These are phyloP conservation scores for Psidium friedrichsthalianum DNA, from an alignment of 345 rosid species.

Conservation along the genomic window DNA sequence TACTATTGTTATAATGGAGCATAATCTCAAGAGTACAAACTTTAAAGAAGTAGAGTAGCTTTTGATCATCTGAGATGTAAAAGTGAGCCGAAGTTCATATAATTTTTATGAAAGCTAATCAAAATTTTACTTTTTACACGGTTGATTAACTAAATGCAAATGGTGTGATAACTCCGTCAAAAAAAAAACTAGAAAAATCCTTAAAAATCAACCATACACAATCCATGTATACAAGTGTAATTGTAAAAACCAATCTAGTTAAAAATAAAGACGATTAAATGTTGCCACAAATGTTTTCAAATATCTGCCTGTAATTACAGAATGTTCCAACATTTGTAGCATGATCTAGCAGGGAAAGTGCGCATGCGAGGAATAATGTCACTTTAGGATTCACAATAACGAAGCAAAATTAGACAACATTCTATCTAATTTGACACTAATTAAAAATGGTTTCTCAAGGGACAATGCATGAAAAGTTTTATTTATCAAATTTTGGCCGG, in stretches of 20 bases:
- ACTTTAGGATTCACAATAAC: background rate
- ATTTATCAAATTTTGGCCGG: background rate
- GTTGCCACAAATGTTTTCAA: background rate
- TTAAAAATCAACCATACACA: background rate
- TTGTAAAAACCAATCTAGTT: background rate
- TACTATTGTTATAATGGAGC: too few relatives aligned
- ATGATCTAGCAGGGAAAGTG: background rate
- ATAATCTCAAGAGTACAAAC: background rate
- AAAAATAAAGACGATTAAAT: background rate
- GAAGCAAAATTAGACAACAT: background rate
- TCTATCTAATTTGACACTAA: background rate
- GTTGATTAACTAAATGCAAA: background rate
- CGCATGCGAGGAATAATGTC: too few relatives aligned
- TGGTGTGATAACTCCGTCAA: background rate
- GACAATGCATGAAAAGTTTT: background rate
- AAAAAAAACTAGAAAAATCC: background rate
- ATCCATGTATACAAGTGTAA: background rate
- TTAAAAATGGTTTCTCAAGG: background rate
- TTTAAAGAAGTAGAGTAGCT: background rate
- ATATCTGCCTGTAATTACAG: background rate
- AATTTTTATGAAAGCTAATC: background rate
- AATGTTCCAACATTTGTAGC: background rate
- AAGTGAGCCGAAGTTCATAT: fast-evolving
- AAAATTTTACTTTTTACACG: background rate
- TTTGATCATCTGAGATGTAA: background rate